These are phyloP conservation scores for Boletus sp. DNA, from an alignment of 768 basidiomycete genomes.

Conservation along the genomic window DNA sequence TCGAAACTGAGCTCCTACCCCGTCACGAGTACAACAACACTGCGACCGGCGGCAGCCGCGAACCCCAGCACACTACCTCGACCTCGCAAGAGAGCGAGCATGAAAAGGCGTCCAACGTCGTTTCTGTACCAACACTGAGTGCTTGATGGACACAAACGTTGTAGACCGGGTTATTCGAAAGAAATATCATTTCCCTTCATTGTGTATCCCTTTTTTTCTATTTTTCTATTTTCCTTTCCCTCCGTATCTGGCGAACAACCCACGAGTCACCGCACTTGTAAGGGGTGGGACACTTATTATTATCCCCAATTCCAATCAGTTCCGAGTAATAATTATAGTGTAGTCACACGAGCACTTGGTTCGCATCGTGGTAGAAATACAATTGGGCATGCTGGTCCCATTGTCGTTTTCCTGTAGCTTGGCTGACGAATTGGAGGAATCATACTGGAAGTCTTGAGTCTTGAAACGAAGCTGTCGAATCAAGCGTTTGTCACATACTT, in stretches of 20 bases:
- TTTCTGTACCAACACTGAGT: neutral
- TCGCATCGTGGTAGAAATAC: neutral
- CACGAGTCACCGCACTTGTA: neutral
- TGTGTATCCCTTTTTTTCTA: neutral
- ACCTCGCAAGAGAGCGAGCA: conserved; percentile 29
- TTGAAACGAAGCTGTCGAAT: neutral
- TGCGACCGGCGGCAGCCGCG: conserved; percentile 32
- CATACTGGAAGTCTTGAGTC: too few relatives aligned
- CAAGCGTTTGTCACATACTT: neutral
- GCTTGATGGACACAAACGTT: neutral
- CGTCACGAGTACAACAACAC: conserved; percentile 31
- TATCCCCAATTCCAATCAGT: neutral
- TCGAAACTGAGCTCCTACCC: conserved; percentile 51
- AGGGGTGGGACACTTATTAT: neutral
- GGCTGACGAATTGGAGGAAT: neutral
- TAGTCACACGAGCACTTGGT: neutral
- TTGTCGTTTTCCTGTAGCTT: neutral
- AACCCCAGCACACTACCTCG: conserved; percentile 32
- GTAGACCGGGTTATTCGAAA: neutral
- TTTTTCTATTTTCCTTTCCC: neutral
- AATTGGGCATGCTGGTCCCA: neutral
- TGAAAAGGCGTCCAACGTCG: conserved; percentile 19
- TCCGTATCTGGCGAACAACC: neutral
- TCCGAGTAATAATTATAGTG: neutral
- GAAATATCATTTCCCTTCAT: neutral